Evolutionary conservation across 371 early-diverging fungal species (phyloP).

Genomic region (Apophysomyces ossiformis): DNA sequence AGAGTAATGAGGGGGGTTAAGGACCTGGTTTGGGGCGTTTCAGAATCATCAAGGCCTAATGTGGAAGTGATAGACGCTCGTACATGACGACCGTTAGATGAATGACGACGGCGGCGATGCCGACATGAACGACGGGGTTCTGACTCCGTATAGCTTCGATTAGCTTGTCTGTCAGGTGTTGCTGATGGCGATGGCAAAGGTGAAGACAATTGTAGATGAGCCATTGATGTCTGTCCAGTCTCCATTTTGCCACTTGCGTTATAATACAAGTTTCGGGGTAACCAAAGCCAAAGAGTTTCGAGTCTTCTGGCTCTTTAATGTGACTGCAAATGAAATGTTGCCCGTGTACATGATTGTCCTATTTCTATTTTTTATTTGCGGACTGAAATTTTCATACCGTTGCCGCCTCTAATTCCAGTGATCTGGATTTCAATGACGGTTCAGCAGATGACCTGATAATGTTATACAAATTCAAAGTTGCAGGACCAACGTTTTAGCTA

Average conservation of each 20-base stretch:
- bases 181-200: slow-evolving; percentile 27
- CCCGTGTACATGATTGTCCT: no score
- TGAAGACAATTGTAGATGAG: slow-evolving; percentile 18
- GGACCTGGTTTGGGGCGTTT: not conserved
- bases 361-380: no score
- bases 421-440: no score
- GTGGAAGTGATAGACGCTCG: not conserved
- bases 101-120: slow-evolving; percentile 5
- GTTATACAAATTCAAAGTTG: no score
- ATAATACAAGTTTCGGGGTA: not conserved
- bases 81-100: slow-evolving; percentile 10
- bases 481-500: no score
- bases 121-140: slow-evolving; percentile 6
- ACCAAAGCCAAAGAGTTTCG: not conserved
- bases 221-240: slow-evolving; percentile 9
- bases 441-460: no score
- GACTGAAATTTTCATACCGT: no score
- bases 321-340: not conserved
- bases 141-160: slow-evolving; percentile 10
- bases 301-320: not conserved
- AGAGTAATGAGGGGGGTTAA: not conserved
- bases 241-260: slow-evolving; percentile 5
- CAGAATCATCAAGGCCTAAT: not conserved
- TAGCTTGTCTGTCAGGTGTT: slow-evolving; percentile 10
- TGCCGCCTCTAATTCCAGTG: no score